These are phyloP conservation scores for Glycine latifolia DNA, from an alignment of 306 rosid species.

Conservation along the genomic window DNA sequence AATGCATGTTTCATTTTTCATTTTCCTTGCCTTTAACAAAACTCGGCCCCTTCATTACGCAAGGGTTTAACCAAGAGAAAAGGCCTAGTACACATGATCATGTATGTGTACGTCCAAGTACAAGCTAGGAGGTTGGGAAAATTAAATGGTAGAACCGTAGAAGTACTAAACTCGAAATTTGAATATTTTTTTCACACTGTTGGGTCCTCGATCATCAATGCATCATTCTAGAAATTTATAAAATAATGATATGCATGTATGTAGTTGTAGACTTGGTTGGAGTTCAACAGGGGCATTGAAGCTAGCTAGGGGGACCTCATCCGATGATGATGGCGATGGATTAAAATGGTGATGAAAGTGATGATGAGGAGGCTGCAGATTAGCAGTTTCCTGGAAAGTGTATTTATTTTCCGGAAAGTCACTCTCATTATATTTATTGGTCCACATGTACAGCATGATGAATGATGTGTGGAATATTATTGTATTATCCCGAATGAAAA, in stretches of 20 bases:
- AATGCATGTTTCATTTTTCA: too few species aligned
- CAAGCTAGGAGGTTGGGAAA: not conserved
- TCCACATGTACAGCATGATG: conserved; percentile 55
- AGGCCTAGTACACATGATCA: not conserved
- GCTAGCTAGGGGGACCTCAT: conserved; percentile 32
- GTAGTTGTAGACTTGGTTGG: conserved; percentile 18
- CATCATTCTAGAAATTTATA: conserved; percentile 24
- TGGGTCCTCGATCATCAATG: not conserved
- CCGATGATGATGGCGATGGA: conserved; percentile 45
- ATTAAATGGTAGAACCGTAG: not conserved
- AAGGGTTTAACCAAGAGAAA: not conserved
- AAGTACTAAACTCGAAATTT: not conserved
- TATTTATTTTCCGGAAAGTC: conserved; percentile 64
- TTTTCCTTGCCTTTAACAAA: not conserved
- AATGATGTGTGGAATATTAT: conserved; percentile 56
- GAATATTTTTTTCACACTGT: conserved; percentile 25
- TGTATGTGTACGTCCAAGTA: conserved; percentile 1
- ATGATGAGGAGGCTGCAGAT: conserved; percentile 44
- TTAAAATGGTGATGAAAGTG: conserved; percentile 44
- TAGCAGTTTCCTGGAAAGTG: conserved; percentile 76
- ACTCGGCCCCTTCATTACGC: conserved; percentile 2
- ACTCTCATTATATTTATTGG: conserved; percentile 60
- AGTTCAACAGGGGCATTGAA: conserved; percentile 30
- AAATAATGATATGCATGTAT: not conserved
- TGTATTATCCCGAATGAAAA: conserved; percentile 10